Percentiles rank a stretch among this genome's conserved stretches.
Conservation (phyloP, 2,329 filamentous ascomycete genomes). For the Orbilia blumenaviensis region DNA sequence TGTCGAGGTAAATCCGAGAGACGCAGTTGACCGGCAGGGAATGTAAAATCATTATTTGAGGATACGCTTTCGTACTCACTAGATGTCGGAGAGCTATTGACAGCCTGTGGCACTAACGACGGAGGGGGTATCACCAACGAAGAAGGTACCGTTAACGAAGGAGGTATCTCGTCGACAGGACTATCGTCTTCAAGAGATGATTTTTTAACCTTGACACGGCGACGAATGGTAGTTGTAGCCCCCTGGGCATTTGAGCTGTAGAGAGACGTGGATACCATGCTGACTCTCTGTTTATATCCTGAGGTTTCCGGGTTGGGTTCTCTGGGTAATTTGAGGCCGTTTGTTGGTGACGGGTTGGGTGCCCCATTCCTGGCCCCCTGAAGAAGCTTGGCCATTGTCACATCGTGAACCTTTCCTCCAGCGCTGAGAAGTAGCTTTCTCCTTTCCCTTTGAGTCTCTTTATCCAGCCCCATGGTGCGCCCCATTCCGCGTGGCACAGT, state of each 20-base stretch:
- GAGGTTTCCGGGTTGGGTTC: background rate
- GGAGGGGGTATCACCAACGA: background rate
- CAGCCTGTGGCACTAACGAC: background rate
- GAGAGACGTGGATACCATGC: background rate
- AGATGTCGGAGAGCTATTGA: background rate
- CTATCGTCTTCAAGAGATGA: background rate
- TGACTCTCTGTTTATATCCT: constrained; percentile 4
- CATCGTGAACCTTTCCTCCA: background rate
- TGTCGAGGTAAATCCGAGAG: background rate
- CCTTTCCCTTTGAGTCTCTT: background rate
- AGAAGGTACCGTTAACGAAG: no score
- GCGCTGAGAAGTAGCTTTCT: background rate
- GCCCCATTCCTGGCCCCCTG: background rate
- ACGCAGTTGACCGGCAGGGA: constrained; percentile 20
- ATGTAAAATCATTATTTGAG: background rate
- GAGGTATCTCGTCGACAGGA: background rate
- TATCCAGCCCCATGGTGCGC: background rate
- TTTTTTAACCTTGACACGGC: background rate
- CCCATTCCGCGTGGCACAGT: background rate
- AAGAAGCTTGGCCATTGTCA: background rate
- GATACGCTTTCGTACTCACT: constrained; percentile 22
- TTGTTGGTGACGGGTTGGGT: background rate
- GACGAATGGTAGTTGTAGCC: background rate
- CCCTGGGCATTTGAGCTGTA: background rate
- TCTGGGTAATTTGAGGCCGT: background rate